A percentile compares a stretch with the other conserved stretches of the same genome.
These are phyloP conservation scores for Rhynchospora tenuis DNA, from an alignment of 176 grass and related monocot genomes.

Conservation along the genomic window DNA sequence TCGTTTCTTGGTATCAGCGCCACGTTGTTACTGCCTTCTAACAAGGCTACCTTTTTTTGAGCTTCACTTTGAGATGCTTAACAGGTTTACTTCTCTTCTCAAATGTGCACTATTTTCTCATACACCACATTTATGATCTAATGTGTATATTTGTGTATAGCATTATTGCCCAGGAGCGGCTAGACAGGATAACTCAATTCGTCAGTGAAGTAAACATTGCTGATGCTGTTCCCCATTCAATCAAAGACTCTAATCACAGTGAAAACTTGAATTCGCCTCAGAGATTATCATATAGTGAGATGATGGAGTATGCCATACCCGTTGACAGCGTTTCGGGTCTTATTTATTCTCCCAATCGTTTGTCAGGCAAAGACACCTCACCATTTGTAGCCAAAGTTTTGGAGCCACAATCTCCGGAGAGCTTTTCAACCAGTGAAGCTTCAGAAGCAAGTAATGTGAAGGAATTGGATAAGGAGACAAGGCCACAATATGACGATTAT, in stretches of 20 bases:
- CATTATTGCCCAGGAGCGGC: conserved; percentile 96
- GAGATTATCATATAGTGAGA: conserved; percentile 43
- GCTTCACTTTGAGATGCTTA: conserved; percentile 98
- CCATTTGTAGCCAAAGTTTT: conserved; percentile 52
- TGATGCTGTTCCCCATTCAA: conserved; percentile 45
- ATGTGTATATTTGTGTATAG: conserved; percentile 37
- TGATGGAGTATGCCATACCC: conserved; percentile 77
- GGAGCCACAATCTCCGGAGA: conserved; percentile 77
- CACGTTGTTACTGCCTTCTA: conserved; percentile 94
- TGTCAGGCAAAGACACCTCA: conserved; percentile 45
- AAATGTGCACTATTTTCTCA: conserved; percentile 6
- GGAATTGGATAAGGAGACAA: conserved; percentile 73
- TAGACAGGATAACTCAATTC: conserved; percentile 89
- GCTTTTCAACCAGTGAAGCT: conserved; percentile 64
- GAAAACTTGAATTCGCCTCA: conserved; percentile 44
- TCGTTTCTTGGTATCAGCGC: conserved; percentile 89
- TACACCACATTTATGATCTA: background rate
- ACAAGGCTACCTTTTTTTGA: conserved; percentile 97
- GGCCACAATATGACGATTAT: conserved; percentile 62
- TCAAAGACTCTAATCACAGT: conserved; percentile 46
- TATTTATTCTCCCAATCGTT: conserved; percentile 60
- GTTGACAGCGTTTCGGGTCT: conserved; percentile 69
- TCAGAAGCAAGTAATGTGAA: conserved; percentile 69
- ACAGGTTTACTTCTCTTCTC: conserved; percentile 39
- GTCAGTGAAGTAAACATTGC: conserved; percentile 68